Evolutionary conservation across 352 stramenopile genomes (phyloP), one percentile per base, ranked within the genome.

Genomic region (Aphanomyces invadans): DNA sequence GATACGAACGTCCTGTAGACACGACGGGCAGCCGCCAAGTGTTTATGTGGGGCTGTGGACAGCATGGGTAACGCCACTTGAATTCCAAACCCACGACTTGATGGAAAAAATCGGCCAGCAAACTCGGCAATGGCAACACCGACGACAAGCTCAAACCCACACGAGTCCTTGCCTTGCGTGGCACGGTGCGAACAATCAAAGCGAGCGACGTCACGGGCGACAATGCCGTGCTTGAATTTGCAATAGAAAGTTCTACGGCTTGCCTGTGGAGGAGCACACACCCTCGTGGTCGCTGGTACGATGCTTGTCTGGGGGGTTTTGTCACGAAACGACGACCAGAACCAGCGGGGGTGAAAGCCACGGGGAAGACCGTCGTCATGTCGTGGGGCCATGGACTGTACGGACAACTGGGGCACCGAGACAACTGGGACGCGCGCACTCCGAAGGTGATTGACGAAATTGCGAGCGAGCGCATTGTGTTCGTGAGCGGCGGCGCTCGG

Each of bases 371-470:
- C 4, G 31, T 78, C 33, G 84, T 90, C 1, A 90, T 79, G 78
- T 87, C 82, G 11, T 92, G 84, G 84, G 84, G 83, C 0, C 68
- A 55, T 62, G 78, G 79, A 26, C 53, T 62, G 4, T 89, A 89
- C 26, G 84, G 84, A 0, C 82, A 92, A 33, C 74, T 92, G 2
- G 83, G 83, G 2, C 84, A 92, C 54, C 80, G 76, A 26, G 80
- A 90, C 39, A 89, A 77, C 0, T 92, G 84, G 84, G 79, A 89
- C 61, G 51, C 61, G 0, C 66, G 76, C 26, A 33, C 86, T n/a
- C 84, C 84, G 11, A 72, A 74, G 21, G 81, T 78, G n/a, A 71
- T 92, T 11, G 76, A 88, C 55, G 81, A 90, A 42, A 84, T 92
- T 46, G 76, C 74, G 11, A 64, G 70, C 23, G 79, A 90, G 67